Base-by-base conservation (phyloP, 495 filamentous ascomycete species). In the Xeromyces bisporus region DNA sequence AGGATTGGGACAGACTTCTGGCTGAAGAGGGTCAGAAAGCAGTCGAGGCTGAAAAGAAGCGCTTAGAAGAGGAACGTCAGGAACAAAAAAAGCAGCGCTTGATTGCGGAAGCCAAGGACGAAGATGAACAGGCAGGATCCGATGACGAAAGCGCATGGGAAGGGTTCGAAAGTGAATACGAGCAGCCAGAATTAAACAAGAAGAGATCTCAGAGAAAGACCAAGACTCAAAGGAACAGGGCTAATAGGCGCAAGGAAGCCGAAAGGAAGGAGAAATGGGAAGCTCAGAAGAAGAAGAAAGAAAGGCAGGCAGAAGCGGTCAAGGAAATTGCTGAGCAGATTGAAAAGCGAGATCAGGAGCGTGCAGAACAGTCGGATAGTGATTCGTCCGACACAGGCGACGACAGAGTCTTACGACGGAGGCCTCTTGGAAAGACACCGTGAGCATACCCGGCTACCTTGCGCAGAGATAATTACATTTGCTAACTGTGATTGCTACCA, bases 61-160 rank as follows among this genome's bases (percentile, higher is more conserved):
- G 87, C 12, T 53, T 87, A 12, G 66, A 61, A 21, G 75, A 71
- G 28, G 69, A 73, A 37, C 66, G 69, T 37, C 71, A 67, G 25
- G 80, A 84, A 33, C 57, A 51, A 15, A 66, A 73, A 37, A 58
- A 56, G 29, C 46, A 56, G 32, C 57, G 50, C 12, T 21, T 61
- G 26, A 58, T 66, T 11, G 63, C 66, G 1, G 75, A 76, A 42
- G 76, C 71, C 3, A 59, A 75, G 18, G 64, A 68, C 0, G 76
- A 80, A 14, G 66, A 78, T 31, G 76, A 72, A 3, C 72, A 77
- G 23, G 53, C 75, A 3, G 73, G 76, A 44, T 80, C 75, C 45
- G 78, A 85, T 36, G 76, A 86, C 32, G 84, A 89, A 47, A 84
- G 78, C 23, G 80, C 75, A 7, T 93, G 84, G 83, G 84, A 93